phyloP scores from a whole-genome alignment of 768 basidiomycete genomes.

The Amanita phalloides region DNA sequence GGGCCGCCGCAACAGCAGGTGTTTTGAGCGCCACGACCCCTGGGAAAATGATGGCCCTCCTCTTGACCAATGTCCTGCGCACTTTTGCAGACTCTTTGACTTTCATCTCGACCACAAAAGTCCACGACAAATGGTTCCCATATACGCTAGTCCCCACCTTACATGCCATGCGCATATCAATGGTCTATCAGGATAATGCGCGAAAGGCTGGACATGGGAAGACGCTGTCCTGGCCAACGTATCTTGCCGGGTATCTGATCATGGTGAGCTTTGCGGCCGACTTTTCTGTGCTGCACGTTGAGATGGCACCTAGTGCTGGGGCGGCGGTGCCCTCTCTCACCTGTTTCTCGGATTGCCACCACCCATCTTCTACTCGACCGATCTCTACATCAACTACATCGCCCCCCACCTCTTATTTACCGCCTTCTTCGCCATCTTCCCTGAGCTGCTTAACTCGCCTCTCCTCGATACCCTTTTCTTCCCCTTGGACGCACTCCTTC shows the following conservation, averaged over 20 bases:
- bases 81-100: constrained; percentile 7
- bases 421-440: constrained; percentile 18
- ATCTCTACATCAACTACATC: constrained; percentile 38
- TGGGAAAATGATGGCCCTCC: no score
- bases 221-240: constrained; percentile 30
- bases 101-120: constrained; percentile 19
- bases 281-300: neutral
- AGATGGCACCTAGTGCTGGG: constrained; percentile 27
- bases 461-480: constrained; percentile 34
- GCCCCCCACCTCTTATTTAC: constrained; percentile 35
- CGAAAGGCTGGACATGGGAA: constrained; percentile 14
- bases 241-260: constrained; percentile 33
- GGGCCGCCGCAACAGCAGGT: no score
- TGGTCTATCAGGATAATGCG: constrained; percentile 30
- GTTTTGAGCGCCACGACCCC: no score
- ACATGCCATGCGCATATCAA: constrained; percentile 33
- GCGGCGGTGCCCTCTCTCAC: constrained; percentile 33
- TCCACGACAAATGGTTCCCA: constrained; percentile 29
- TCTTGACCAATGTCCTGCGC: neutral
- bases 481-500: constrained; percentile 38
- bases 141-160: constrained; percentile 28
- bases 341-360: constrained; percentile 32
- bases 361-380: constrained; percentile 33
- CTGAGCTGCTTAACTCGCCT: constrained; percentile 17
- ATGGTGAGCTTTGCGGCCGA: constrained; percentile 21